Conservation (phyloP, 2,329 filamentous ascomycete genomes). For the Tolypocladium ovalisporum region DNA sequence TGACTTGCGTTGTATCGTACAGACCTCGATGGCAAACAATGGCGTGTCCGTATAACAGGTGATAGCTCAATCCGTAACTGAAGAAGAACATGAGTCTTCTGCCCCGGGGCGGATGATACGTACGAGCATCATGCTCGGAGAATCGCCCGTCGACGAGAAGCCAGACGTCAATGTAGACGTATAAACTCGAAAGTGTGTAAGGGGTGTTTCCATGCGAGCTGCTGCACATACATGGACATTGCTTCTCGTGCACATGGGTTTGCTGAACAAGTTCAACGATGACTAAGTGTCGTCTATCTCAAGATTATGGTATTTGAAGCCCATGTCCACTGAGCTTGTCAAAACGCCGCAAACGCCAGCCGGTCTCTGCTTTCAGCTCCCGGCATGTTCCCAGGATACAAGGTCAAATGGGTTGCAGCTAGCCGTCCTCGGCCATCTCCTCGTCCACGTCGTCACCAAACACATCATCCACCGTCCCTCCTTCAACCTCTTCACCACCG, state of each 20-base stretch:
- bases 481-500: slow-evolving; percentile 35
- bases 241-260: background rate
- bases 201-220: no score
- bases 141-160: background rate
- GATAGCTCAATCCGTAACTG: background rate
- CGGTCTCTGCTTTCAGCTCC: background rate
- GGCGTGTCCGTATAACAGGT: background rate
- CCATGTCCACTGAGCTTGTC: background rate
- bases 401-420: background rate
- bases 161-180: background rate
- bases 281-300: background rate
- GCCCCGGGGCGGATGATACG: background rate
- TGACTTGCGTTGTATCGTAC: slow-evolving; percentile 5
- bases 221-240: background rate
- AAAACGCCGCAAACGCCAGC: slow-evolving; percentile 7
- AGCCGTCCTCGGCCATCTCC: slow-evolving; percentile 39
- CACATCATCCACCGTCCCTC: slow-evolving; percentile 42
- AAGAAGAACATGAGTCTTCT: background rate
- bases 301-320: background rate
- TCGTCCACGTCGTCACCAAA: slow-evolving; percentile 44
- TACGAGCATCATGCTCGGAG: background rate
- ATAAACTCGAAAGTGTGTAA: background rate
- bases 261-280: background rate
- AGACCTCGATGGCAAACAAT: background rate
- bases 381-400: background rate